Percentiles rank a stretch among this genome's conserved stretches.
These are phyloP conservation scores for Dipodascopsis uninucleata DNA, from an alignment of 805 yeast species.

Conservation along the genomic window DNA sequence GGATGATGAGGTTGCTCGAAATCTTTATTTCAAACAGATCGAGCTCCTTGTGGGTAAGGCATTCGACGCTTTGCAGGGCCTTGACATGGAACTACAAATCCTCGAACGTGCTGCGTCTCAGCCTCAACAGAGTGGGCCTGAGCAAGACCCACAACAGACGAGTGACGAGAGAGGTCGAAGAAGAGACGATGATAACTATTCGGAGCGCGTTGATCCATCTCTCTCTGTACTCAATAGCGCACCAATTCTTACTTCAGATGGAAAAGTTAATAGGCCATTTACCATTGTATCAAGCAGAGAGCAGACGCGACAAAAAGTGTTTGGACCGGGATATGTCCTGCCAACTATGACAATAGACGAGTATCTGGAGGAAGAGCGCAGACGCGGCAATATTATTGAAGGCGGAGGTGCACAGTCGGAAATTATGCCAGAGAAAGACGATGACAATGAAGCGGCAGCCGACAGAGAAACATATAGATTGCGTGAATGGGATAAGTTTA, in stretches of 20 bases:
- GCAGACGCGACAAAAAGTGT: constrained; percentile 60
- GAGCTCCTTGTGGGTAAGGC: constrained; percentile 50
- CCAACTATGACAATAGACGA: constrained; percentile 97
- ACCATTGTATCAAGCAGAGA: constrained; percentile 57
- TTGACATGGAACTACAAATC: constrained; percentile 64
- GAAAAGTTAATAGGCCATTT: constrained; percentile 81
- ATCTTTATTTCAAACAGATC: constrained; percentile 54
- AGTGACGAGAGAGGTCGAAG: constrained; percentile 22
- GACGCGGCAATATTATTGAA: constrained; percentile 69
- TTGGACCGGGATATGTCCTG: constrained; percentile 85
- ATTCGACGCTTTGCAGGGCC: constrained; percentile 54
- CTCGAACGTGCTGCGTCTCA: constrained; percentile 40
- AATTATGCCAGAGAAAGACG: constrained; percentile 53
- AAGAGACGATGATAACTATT: constrained; percentile 46
- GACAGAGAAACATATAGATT: constrained; percentile 69
- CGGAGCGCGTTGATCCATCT: constrained; percentile 56
- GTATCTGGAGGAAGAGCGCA: constrained; percentile 76
- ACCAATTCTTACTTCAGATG: constrained; percentile 62
- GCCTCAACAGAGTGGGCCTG: constrained; percentile 23
- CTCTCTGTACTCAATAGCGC: constrained; percentile 26
- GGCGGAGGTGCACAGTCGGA: constrained; percentile 33
- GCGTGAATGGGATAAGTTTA: constrained; percentile 91
- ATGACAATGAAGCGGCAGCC: constrained; percentile 57
- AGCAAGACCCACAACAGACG: constrained; percentile 25
- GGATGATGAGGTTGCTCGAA: constrained; percentile 65